Conservation (phyloP, 768 basidiomycete species). For the Pleurotus giganteus region DNA sequence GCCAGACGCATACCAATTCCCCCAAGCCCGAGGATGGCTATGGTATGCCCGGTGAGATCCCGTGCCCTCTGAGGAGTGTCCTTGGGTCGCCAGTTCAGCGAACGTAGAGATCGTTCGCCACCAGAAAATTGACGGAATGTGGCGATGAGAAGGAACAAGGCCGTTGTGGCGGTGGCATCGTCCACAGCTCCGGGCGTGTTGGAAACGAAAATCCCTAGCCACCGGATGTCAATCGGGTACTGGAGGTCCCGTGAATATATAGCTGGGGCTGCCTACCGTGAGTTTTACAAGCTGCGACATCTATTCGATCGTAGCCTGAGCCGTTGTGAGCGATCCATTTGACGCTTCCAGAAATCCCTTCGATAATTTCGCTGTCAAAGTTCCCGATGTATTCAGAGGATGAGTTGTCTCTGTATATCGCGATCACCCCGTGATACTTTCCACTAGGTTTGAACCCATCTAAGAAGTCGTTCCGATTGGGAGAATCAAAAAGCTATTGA, state of each 20-base stretch:
- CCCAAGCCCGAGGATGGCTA: slow-evolving; percentile 74
- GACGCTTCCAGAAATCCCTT: slow-evolving; percentile 59
- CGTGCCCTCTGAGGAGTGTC: slow-evolving; percentile 47
- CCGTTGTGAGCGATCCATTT: slow-evolving; percentile 93
- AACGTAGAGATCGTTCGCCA: slow-evolving; percentile 57
- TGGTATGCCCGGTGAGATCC: slow-evolving; percentile 65
- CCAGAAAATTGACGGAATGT: slow-evolving; percentile 70
- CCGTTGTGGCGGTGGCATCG: slow-evolving; percentile 89
- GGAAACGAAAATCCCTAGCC: slow-evolving; percentile 70
- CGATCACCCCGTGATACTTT: slow-evolving; percentile 71
- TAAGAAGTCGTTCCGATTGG: slow-evolving; percentile 67
- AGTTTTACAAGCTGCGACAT: slow-evolving; percentile 69
- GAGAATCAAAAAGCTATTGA: slow-evolving; percentile 49
- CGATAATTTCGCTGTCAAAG: slow-evolving; percentile 79
- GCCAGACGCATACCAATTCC: slow-evolving; percentile 75
- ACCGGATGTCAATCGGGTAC: background rate
- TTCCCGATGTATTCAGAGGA: slow-evolving; percentile 65
- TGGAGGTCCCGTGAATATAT: background rate
- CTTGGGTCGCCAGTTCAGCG: slow-evolving; percentile 58
- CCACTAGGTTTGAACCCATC: slow-evolving; percentile 59
- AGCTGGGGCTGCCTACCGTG: slow-evolving; percentile 43
- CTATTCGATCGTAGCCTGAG: slow-evolving; percentile 89
- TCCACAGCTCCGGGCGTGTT: slow-evolving; percentile 91
- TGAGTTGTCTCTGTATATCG: slow-evolving; percentile 76
- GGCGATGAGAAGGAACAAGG: slow-evolving; percentile 79